Percentiles rank a stretch among this genome's conserved stretches.
phyloP scores from a whole-genome alignment of 2,329 filamentous ascomycete species.

The Pseudogymnoascus sp. region DNA sequence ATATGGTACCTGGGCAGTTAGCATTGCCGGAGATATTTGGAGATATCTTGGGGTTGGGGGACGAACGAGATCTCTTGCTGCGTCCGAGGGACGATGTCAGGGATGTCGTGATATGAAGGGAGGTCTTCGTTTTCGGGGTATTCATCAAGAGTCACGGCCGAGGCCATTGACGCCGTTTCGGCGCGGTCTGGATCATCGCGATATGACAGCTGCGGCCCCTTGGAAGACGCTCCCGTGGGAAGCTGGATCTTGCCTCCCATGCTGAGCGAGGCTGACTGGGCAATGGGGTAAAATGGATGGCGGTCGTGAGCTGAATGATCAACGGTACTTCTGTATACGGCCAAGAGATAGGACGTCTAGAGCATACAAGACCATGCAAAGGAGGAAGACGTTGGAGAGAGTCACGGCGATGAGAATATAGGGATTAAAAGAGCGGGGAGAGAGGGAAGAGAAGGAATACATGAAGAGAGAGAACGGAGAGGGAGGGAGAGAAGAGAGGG shows the following conservation, averaged over 20 bases:
- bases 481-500: not conserved
- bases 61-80: not conserved
- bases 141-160: slow-evolving; percentile 18
- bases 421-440: not conserved
- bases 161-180: slow-evolving; percentile 20
- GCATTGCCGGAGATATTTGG: not conserved
- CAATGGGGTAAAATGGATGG: not conserved
- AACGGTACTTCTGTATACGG: not conserved
- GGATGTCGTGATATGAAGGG: slow-evolving; percentile 16
- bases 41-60: not conserved
- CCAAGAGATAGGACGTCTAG: not conserved
- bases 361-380: not conserved
- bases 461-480: not conserved
- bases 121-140: slow-evolving; percentile 17
- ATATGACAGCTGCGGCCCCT: not conserved
- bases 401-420: not conserved
- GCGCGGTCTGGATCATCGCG: slow-evolving; percentile 10
- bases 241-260: not conserved
- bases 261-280: not conserved
- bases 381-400: not conserved
- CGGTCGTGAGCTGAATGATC: not conserved
- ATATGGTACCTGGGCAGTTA: slow-evolving; percentile 11
- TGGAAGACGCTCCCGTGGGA: not conserved
- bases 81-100: not conserved
- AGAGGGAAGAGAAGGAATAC: not conserved